Evolutionary conservation across 352 stramenopile genomes (phyloP), one percentile per base, ranked within the genome.

Genomic region (Aphanomyces euteiches): DNA sequence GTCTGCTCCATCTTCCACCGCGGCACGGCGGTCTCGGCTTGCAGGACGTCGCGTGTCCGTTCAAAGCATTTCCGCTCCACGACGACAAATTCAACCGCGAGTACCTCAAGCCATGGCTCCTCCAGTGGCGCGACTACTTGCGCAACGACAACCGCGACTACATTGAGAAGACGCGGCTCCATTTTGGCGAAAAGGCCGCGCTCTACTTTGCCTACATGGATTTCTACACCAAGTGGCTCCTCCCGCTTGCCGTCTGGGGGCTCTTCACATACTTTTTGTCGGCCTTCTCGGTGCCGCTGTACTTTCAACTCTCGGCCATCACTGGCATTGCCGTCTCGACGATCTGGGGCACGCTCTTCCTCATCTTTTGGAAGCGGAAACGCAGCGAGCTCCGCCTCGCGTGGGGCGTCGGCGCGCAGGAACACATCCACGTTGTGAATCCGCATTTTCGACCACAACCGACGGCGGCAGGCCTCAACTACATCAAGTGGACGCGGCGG

Each of bases 191-290:
- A 4, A 73, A 68, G 47, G 56, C 56, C 0, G 67, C 40, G 6
- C 28, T 73, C 8, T 73, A 73, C 56, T 73, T 73, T 69, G 67
- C 67, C 39, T 73, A 68, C 67, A 73, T 73, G 67, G 67, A 73
- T 37, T 69, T 68, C 45, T 73, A 73, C 67, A 73, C 67, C 6
- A 73, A 73, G 39, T 73, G 67, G 67, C 59, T 73, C 34, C 3
- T 69, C 19, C 56, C 60, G 17, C n/a, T 68, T 0, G 56, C 67
- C n/a, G 6, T 69, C 15, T 67, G 67, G 56, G 67, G 67, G 34
- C 53, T 73, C 17, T 40, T 58, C 40, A 67, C 67, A 21, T 73
- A 73, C 60, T 34, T 67, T 21, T 10, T 68, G 7, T 73, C 67
- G 15, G 56, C 45, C 6, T 73, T 73, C 34, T 68, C 67, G 3